Conservation (phyloP, 1,284 basidiomycete genomes). For the Rhizoctonia solani region DNA sequence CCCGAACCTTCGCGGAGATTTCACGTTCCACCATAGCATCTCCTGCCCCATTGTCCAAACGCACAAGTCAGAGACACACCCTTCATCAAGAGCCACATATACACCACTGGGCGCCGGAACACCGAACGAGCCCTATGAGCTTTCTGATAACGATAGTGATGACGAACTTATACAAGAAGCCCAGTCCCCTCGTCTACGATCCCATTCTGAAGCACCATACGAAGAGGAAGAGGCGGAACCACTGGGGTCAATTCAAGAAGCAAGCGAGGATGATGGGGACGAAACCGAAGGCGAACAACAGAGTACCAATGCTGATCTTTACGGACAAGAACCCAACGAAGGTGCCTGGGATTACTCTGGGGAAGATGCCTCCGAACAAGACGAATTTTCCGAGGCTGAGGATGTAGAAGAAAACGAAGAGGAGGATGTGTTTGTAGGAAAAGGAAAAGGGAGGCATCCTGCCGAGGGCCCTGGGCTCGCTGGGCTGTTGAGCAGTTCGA, state of each 20-base stretch:
- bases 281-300: constrained; percentile 32
- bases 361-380: constrained; percentile 19
- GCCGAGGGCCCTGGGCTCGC: constrained; percentile 20
- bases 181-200: not conserved
- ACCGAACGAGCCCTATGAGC: constrained; percentile 24
- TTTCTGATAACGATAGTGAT: constrained; percentile 35
- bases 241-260: constrained; percentile 24
- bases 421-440: constrained; percentile 16
- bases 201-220: constrained; percentile 1
- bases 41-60: constrained; percentile 11
- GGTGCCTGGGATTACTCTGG: constrained; percentile 6
- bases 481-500: constrained; percentile 2
- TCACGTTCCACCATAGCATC: constrained; percentile 27
- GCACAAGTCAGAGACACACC: constrained; percentile 8
- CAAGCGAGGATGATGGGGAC: constrained; percentile 20
- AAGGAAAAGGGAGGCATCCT: constrained; percentile 28
- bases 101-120: constrained; percentile 16
- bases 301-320: not conserved
- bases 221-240: constrained; percentile 6
- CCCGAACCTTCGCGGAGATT: constrained; percentile 13
- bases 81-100: not conserved
- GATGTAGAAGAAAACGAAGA: constrained; percentile 18
- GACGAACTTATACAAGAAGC: constrained; percentile 2
- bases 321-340: not conserved
- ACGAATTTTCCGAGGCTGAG: constrained; percentile 17